Conservation (phyloP, 306 rosid species). For the Gynostemma pentaphyllum region DNA sequence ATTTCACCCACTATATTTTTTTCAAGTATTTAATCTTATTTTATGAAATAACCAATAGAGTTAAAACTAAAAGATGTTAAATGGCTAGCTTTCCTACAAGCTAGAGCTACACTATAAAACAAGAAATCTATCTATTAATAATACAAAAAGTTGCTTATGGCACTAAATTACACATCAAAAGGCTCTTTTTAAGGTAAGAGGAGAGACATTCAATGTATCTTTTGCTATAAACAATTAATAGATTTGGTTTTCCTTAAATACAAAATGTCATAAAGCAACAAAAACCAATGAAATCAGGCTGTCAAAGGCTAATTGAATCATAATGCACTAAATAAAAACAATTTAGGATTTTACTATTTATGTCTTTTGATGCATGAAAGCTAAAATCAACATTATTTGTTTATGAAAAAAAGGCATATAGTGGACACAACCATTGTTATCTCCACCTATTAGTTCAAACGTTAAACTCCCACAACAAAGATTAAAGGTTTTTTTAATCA, state of each 20-base stretch:
- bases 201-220: neutral
- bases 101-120: neutral
- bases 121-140: neutral
- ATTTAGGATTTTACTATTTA: conserved; percentile 2
- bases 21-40: too few species aligned
- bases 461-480: neutral
- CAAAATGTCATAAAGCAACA: neutral
- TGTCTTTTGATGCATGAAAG: neutral
- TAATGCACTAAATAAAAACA: neutral
- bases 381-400: neutral
- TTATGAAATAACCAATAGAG: too few species aligned
- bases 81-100: neutral
- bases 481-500: neutral
- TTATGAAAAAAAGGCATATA: neutral
- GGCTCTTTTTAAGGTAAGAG: neutral
- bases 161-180: neutral
- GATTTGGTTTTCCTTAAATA: neutral
- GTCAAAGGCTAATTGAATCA: conserved; percentile 8
- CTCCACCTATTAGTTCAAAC: neutral
- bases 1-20: too few species aligned
- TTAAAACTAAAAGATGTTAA: too few species aligned
- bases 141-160: neutral
- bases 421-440: neutral
- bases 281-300: neutral
- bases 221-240: neutral